phyloP scores from a whole-genome alignment of 345 rosid species.

The Trapa incisa region DNA sequence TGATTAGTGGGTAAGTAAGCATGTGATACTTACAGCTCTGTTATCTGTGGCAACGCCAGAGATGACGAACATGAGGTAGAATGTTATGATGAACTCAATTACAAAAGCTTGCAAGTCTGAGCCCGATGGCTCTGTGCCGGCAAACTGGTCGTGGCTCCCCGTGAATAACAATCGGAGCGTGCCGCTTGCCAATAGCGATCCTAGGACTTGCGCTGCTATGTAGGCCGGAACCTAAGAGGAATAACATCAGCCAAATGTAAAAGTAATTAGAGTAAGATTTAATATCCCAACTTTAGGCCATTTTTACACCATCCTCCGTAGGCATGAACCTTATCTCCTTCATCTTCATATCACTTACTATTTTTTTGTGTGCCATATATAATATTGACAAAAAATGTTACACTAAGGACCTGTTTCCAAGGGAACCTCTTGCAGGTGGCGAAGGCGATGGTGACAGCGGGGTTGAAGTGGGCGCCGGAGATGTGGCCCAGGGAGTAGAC shows the following conservation, averaged over 20 bases:
- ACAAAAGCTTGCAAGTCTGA: conserved; percentile 57
- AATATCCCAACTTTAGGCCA: no score
- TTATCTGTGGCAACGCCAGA: conserved; percentile 91
- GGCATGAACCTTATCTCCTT: no score
- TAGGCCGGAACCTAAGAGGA: conserved; percentile 63
- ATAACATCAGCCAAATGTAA: not conserved
- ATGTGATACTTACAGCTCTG: conserved; percentile 54
- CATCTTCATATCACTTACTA: no score
- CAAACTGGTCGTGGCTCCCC: conserved; percentile 50
- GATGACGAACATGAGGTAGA: conserved; percentile 78
- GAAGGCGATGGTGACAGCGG: conserved; percentile 87
- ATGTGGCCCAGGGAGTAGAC: conserved; percentile 83
- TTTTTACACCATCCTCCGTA: no score
- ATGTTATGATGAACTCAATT: conserved; percentile 85
- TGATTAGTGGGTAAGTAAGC: not conserved
- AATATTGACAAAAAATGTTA: no score
- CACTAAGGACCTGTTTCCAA: conserved; percentile 27
- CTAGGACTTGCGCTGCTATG: conserved; percentile 48
- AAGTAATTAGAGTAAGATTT: no score
- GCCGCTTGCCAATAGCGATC: conserved; percentile 70
- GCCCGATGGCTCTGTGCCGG: conserved; percentile 72
- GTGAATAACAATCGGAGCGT: conserved; percentile 57
- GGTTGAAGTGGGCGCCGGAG: conserved; percentile 97
- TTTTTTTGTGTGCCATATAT: no score
- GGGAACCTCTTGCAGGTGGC: conserved; percentile 80